Conservation (phyloP, 805 yeast genomes). For the Ogataea trehalophila region DNA sequence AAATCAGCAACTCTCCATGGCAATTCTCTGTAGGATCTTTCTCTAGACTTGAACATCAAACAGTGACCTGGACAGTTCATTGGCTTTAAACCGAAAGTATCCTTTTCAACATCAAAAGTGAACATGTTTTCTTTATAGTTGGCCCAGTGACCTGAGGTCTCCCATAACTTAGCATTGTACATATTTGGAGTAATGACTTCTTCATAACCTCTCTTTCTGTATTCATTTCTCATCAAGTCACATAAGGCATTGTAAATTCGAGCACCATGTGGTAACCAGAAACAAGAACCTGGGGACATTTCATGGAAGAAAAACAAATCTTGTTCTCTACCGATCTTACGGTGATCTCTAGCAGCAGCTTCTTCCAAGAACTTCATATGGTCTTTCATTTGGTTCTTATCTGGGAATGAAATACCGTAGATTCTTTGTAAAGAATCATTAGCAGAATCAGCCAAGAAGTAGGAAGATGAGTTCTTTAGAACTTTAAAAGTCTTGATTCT, state of each 20-base stretch:
- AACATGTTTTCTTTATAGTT: conserved; percentile 98
- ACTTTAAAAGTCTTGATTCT: conserved; percentile 91
- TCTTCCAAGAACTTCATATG: conserved; percentile 92
- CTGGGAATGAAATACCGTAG: conserved; percentile 98
- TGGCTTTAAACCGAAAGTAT: conserved; percentile 89
- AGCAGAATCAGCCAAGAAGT: conserved; percentile 87
- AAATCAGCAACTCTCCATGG: conserved; percentile 99
- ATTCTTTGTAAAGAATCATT: conserved; percentile 96
- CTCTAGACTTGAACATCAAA: conserved; percentile 84
- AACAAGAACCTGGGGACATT: conserved; percentile 95
- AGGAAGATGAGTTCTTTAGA: conserved; percentile 92
- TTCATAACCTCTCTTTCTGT: conserved; percentile 90
- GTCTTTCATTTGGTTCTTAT: conserved; percentile 91
- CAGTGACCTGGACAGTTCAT: conserved; percentile 94
- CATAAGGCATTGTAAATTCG: conserved; percentile 89
- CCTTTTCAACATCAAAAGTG: conserved; percentile 94
- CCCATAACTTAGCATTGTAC: conserved; percentile 97
- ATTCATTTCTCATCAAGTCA: conserved; percentile 76
- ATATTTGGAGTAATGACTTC: conserved; percentile 99
- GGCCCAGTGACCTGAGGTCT: conserved; percentile 98
- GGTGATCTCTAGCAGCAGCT: conserved; percentile 93
- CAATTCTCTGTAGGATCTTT: conserved; percentile 92
- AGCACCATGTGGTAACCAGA: conserved; percentile 99
- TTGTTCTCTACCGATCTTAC: conserved; percentile 95
- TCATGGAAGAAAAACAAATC: conserved; percentile 94